A percentile compares a stretch with the other conserved stretches of the same genome.
Evolutionary conservation across 2,329 filamentous ascomycete genomes (phyloP).

Genomic region (Didymella pinodella): DNA sequence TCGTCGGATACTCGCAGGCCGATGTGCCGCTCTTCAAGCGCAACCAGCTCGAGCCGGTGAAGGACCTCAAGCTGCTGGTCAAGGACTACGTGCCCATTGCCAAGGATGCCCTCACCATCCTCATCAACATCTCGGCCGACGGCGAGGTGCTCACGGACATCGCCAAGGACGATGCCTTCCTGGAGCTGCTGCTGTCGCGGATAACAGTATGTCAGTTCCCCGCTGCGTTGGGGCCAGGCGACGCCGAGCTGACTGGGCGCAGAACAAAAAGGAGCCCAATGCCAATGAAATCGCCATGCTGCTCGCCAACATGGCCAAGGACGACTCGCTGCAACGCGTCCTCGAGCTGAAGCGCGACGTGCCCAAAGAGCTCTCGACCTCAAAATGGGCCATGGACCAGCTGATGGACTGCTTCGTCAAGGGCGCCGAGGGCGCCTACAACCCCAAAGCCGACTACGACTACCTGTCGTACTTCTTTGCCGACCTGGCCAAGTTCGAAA

Average conservation of each 20-base stretch:
- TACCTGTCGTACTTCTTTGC: slow-evolving; percentile 95
- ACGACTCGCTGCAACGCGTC: slow-evolving; percentile 73
- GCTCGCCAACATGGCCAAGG: slow-evolving; percentile 89
- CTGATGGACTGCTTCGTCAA: slow-evolving; percentile 96
- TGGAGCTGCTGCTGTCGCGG: slow-evolving; percentile 75
- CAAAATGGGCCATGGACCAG: slow-evolving; percentile 82
- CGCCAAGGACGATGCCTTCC: slow-evolving; percentile 79
- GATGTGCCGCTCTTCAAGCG: slow-evolving; percentile 85
- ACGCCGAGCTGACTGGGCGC: slow-evolving; percentile 19
- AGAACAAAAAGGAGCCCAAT: slow-evolving; percentile 78
- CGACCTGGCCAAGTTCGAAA: slow-evolving; percentile 81
- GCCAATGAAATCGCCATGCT: slow-evolving; percentile 90
- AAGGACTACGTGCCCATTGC: slow-evolving; percentile 88
- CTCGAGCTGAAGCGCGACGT: slow-evolving; percentile 72
- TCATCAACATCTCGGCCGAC: slow-evolving; percentile 86
- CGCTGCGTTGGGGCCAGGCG: neutral
- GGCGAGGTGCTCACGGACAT: slow-evolving; percentile 75
- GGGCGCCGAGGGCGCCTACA: slow-evolving; percentile 81
- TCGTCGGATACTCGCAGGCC: slow-evolving; percentile 81
- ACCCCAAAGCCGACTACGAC: slow-evolving; percentile 85
- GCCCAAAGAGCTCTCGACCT: slow-evolving; percentile 74
- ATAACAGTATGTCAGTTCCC: slow-evolving; percentile 74
- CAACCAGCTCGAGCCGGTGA: slow-evolving; percentile 78
- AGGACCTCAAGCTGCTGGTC: slow-evolving; percentile 85
- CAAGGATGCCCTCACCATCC: slow-evolving; percentile 89